These are phyloP conservation scores for Psilocybe subaeruginosa DNA, from an alignment of 768 basidiomycete species.

Conservation along the genomic window DNA sequence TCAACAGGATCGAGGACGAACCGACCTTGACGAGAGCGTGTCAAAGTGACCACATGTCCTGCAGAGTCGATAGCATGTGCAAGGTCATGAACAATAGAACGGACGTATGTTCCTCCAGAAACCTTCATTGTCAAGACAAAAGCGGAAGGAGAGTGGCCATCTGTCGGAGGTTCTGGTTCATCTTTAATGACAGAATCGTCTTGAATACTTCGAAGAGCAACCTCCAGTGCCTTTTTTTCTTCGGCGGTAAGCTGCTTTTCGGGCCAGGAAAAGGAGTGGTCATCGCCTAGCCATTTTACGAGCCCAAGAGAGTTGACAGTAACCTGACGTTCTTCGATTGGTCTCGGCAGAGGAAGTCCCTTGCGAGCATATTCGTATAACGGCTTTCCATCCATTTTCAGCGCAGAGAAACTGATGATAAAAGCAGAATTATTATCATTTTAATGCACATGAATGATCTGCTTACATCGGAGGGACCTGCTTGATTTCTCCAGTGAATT, in stretches of 20 bases:
- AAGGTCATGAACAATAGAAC: constrained; percentile 93
- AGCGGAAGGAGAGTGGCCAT: constrained; percentile 59
- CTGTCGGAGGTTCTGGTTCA: constrained; percentile 32
- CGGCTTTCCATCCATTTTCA: constrained; percentile 98
- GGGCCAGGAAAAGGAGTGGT: constrained; percentile 83
- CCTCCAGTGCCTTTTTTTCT: constrained; percentile 71
- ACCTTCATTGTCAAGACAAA: constrained; percentile 93
- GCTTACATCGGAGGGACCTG: constrained; percentile 91
- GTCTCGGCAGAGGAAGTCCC: constrained; percentile 88
- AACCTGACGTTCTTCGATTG: constrained; percentile 87
- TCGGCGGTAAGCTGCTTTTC: constrained; percentile 66
- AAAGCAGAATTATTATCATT: not conserved
- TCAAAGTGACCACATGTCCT: constrained; percentile 92
- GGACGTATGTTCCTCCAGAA: constrained; percentile 95
- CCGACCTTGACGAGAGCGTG: constrained; percentile 85
- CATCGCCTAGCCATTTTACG: constrained; percentile 72
- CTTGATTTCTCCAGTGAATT: constrained; percentile 85
- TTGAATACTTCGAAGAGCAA: constrained; percentile 57
- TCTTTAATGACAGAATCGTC: constrained; percentile 41
- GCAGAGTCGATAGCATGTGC: constrained; percentile 83
- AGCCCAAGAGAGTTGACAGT: constrained; percentile 83
- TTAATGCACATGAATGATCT: constrained; percentile 2
- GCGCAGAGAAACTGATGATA: constrained; percentile 82
- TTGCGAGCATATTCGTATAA: constrained; percentile 94
- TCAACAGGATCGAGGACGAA: constrained; percentile 58